These are phyloP conservation scores for Suillus sp. DNA, from an alignment of 768 basidiomycete species.

Conservation along the genomic window DNA sequence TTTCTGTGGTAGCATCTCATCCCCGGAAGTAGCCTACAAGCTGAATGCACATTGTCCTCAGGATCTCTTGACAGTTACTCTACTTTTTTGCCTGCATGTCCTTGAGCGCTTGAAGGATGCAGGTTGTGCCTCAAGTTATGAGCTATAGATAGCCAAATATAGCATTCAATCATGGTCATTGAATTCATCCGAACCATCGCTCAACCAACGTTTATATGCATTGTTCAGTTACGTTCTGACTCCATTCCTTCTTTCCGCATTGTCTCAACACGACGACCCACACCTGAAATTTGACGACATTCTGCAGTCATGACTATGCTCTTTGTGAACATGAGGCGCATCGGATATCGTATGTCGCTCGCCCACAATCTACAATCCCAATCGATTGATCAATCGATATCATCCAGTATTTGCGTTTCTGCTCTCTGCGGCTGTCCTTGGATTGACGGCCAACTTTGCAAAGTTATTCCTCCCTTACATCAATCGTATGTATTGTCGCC, in stretches of 20 bases:
- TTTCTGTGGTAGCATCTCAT: background rate
- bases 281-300: conserved; percentile 9
- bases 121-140: background rate
- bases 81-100: background rate
- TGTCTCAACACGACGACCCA: background rate
- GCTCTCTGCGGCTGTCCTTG: conserved; percentile 57
- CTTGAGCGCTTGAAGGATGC: background rate
- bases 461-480: conserved; percentile 63
- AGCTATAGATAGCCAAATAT: conserved; percentile 8
- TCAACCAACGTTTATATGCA: conserved; percentile 1
- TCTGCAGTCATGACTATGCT: conserved; percentile 55
- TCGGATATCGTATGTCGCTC: conserved; percentile 48
- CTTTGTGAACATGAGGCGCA: conserved; percentile 57
- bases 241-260: background rate
- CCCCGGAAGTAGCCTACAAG: too few relatives aligned
- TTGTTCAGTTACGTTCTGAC: background rate
- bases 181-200: background rate
- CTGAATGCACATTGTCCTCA: too few relatives aligned
- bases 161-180: background rate
- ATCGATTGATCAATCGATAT: conserved; percentile 15
- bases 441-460: conserved; percentile 69
- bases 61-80: background rate
- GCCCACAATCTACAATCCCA: conserved; percentile 3
- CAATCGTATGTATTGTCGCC: conserved; percentile 49
- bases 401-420: conserved; percentile 39